A percentile compares a stretch with the other conserved stretches of the same genome.
Evolutionary conservation across 495 filamentous ascomycete species (phyloP).

Genomic region (Hypomontagnella submonticulosa): DNA sequence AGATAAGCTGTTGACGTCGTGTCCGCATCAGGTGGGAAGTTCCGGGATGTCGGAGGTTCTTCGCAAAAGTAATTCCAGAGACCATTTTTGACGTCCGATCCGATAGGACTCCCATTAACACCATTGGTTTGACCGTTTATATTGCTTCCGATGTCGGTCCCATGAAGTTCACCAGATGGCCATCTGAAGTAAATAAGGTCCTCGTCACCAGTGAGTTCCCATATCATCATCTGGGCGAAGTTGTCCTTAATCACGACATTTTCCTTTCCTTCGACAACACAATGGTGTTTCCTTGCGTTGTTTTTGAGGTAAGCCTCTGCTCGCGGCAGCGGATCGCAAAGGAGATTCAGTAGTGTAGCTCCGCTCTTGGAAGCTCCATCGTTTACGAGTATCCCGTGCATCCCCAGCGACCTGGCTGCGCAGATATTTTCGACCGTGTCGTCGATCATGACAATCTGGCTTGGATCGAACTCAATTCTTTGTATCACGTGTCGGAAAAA

Average conservation of each 20-base stretch:
- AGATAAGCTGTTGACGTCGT: constrained; percentile 44
- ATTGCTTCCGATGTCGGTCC: not conserved
- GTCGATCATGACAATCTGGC: constrained; percentile 40
- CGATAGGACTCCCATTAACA: not conserved
- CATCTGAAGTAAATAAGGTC: constrained; percentile 35
- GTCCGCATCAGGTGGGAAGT: constrained; percentile 36
- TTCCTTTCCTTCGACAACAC: constrained; percentile 12
- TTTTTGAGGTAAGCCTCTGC: constrained; percentile 14
- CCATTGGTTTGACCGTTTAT: not conserved
- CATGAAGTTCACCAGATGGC: constrained; percentile 29
- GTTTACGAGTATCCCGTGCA: constrained; percentile 25
- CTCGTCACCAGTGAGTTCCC: constrained; percentile 33
- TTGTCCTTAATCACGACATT: constrained; percentile 34
- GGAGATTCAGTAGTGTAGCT: constrained; percentile 8
- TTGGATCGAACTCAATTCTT: constrained; percentile 26
- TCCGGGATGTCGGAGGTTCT: constrained; percentile 19
- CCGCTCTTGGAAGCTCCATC: not conserved
- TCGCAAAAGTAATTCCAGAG: constrained; percentile 38
- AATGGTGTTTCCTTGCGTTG: constrained; percentile 27
- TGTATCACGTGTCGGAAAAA: constrained; percentile 41
- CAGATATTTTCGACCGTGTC: constrained; percentile 40
- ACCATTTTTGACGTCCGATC: not conserved
- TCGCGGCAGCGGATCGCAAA: constrained; percentile 7
- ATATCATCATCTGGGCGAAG: constrained; percentile 41
- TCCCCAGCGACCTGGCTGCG: constrained; percentile 39